These are phyloP conservation scores for Blastomyces silverae DNA, from an alignment of 2,329 filamentous ascomycete species.

Conservation along the genomic window DNA sequence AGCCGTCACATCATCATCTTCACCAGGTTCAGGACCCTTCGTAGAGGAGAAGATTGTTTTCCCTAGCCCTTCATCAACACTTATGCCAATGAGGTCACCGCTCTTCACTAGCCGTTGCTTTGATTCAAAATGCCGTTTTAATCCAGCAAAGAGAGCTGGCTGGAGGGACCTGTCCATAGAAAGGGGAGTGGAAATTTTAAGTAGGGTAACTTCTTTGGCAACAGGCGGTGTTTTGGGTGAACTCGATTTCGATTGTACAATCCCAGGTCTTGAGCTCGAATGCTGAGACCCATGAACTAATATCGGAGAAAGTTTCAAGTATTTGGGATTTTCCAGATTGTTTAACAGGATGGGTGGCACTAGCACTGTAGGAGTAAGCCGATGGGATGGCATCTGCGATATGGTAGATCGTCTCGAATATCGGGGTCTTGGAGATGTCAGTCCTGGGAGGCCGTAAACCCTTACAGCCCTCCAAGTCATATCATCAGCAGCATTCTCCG, in stretches of 20 bases:
- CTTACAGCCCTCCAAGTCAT: conserved; percentile 76
- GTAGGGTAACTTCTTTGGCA: conserved; percentile 73
- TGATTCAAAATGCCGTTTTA: conserved; percentile 83
- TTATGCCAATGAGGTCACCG: conserved; percentile 82
- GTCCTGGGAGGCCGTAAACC: conserved; percentile 75
- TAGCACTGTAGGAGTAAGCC: conserved; percentile 58
- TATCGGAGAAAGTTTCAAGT: conserved; percentile 67
- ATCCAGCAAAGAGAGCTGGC: conserved; percentile 72
- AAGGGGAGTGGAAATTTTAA: conserved; percentile 81
- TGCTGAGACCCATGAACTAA: conserved; percentile 30
- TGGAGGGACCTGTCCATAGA: conserved; percentile 81
- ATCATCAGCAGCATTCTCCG: conserved; percentile 48
- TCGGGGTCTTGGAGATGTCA: conserved; percentile 49
- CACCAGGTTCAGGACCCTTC: conserved; percentile 49
- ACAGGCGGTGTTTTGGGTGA: conserved; percentile 48
- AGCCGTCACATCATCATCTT: conserved; percentile 58
- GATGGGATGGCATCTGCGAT: conserved; percentile 42
- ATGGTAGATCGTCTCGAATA: conserved; percentile 54
- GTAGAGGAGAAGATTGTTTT: conserved; percentile 68
- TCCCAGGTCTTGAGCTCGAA: conserved; percentile 52
- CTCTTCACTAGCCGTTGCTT: conserved; percentile 75
- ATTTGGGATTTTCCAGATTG: conserved; percentile 72
- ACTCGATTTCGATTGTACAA: conserved; percentile 47
- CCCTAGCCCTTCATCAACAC: conserved; percentile 79
- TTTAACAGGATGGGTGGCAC: conserved; percentile 79